phyloP scores from a whole-genome alignment of 441 rosid species.

The Euphorbia schlechtendalii region DNA sequence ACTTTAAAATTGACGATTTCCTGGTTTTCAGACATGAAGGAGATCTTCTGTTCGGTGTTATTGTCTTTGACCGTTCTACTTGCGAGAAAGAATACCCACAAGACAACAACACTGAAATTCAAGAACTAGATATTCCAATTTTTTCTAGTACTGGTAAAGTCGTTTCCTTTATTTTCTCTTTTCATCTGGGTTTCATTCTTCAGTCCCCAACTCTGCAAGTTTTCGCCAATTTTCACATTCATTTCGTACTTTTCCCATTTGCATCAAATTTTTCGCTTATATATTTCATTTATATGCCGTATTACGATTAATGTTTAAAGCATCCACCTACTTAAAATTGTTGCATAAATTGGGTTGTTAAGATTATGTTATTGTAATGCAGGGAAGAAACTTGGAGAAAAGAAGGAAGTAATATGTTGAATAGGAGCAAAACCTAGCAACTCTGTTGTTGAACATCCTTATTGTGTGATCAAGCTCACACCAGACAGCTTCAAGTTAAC shows the following conservation, averaged over 20 bases:
- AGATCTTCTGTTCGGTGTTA: slow-evolving; percentile 12
- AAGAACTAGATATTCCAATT: background rate
- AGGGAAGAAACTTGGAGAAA: background rate
- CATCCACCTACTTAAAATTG: too few species aligned
- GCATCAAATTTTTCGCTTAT: background rate
- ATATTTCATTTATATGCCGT: background rate
- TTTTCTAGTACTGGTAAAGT: background rate
- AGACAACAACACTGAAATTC: background rate
- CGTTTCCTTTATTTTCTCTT: background rate
- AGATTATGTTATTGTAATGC: background rate
- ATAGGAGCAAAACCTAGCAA: too few species aligned
- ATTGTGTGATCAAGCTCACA: background rate
- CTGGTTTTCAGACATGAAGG: slow-evolving; percentile 18
- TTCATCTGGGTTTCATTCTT: background rate
- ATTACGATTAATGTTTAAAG: too few species aligned
- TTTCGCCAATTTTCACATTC: too few species aligned
- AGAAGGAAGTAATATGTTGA: too few species aligned
- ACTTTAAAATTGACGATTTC: slow-evolving; percentile 20
- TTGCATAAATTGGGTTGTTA: too few species aligned
- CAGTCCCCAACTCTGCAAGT: background rate
- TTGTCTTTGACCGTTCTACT: slow-evolving; percentile 13
- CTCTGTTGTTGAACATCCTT: background rate
- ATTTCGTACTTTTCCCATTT: background rate
- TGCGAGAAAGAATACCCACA: slow-evolving; percentile 10
- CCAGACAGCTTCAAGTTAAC: background rate